A percentile compares a stretch with the other conserved stretches of the same genome.
phyloP scores from a whole-genome alignment of 331 rosid genomes.

The Telfairia occidentalis region DNA sequence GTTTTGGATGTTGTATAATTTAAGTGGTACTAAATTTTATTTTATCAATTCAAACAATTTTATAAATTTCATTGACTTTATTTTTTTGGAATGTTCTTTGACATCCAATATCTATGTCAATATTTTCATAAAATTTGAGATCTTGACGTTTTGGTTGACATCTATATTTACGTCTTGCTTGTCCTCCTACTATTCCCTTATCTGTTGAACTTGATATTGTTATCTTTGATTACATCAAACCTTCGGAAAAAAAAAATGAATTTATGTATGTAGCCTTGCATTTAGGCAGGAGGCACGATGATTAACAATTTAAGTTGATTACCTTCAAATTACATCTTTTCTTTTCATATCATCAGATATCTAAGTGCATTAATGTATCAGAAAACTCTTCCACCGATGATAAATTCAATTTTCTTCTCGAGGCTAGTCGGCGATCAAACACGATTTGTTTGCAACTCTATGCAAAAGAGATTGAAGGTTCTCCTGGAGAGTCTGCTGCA shows the following conservation, averaged over 20 bases:
- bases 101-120: neutral
- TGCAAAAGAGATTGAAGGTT: constrained; percentile 61
- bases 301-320: neutral
- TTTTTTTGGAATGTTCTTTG: neutral
- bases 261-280: neutral
- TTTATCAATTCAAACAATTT: neutral
- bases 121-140: neutral
- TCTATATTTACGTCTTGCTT: neutral
- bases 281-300: neutral
- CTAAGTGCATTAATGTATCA: constrained; percentile 51
- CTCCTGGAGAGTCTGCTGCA: constrained; percentile 76
- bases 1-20: neutral
- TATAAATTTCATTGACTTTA: neutral
- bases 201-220: neutral
- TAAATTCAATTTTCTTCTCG: constrained; percentile 63
- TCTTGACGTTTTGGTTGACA: neutral
- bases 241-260: neutral
- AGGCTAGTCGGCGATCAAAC: constrained; percentile 94
- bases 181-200: neutral
- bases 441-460: constrained; percentile 62
- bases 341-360: constrained; percentile 17
- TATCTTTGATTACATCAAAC: neutral
- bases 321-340: constrained; percentile 8
- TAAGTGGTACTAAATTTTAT: neutral
- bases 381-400: constrained; percentile 62